Evolutionary conservation across 768 basidiomycete species (phyloP).

Genomic region (Rhizopogon vesiculosus): DNA sequence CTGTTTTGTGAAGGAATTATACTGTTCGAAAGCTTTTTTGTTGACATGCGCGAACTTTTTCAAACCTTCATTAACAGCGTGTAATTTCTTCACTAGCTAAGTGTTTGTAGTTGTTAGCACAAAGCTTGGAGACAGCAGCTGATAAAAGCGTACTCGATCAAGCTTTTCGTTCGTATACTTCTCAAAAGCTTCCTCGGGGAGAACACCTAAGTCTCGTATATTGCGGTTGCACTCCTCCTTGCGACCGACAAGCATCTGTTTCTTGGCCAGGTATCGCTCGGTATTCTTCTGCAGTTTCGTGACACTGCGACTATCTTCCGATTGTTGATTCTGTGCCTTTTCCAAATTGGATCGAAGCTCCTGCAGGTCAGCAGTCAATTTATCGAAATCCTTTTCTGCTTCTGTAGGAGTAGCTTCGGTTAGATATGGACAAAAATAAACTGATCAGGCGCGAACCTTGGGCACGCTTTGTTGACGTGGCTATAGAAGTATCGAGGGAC

Average conservation of each 20-base stretch:
- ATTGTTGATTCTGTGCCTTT: conserved; percentile 72
- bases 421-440: not conserved
- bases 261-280: conserved; percentile 90
- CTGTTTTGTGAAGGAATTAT: conserved; percentile 96
- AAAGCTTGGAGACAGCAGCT: not conserved
- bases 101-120: not conserved
- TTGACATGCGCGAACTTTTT: conserved; percentile 99
- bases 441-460: conserved; percentile 37
- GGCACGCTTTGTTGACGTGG: conserved; percentile 55
- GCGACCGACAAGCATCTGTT: conserved; percentile 75
- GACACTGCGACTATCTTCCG: conserved; percentile 82
- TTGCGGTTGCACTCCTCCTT: conserved; percentile 95
- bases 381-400: conserved; percentile 71
- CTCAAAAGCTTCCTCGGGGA: conserved; percentile 96
- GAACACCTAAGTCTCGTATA: conserved; percentile 92
- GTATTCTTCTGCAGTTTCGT: conserved; percentile 93
- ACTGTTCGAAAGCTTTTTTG: conserved; percentile 99
- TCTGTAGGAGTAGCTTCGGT: conserved; percentile 31
- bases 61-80: conserved; percentile 84
- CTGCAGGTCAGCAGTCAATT: conserved; percentile 56
- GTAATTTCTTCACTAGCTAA: conserved; percentile 91
- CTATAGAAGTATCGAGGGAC: conserved; percentile 61
- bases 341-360: conserved; percentile 65
- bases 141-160: conserved; percentile 63
- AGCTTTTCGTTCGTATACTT: conserved; percentile 87